Conservation (phyloP, 495 filamentous ascomycete genomes). For the Talaromyces stipitatus region DNA sequence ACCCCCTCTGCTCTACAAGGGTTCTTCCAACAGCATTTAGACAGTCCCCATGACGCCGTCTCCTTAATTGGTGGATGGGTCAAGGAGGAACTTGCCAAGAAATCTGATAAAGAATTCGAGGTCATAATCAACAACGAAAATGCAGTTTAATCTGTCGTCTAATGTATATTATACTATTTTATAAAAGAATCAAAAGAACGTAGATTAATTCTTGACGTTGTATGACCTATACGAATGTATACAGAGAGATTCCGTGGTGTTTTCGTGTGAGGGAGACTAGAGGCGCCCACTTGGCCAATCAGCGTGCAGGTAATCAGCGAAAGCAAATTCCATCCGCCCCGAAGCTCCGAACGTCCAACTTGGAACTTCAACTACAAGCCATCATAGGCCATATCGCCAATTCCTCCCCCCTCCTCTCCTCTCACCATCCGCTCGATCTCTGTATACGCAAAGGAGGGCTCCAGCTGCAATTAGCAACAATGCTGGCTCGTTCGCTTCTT, state of each 20-base stretch:
- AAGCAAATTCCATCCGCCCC: slow-evolving; percentile 7
- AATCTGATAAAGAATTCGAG: slow-evolving; percentile 12
- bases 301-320: slow-evolving; percentile 6
- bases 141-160: neutral
- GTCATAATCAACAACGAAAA: neutral
- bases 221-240: neutral
- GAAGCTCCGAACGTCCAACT: slow-evolving; percentile 7
- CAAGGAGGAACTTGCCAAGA: slow-evolving; percentile 46
- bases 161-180: too few relatives aligned
- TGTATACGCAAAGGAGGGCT: neutral
- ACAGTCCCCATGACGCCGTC: slow-evolving; percentile 52
- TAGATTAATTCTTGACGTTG: too few relatives aligned
- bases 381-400: slow-evolving; percentile 1
- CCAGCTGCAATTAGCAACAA: slow-evolving; percentile 34
- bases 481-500: slow-evolving; percentile 82
- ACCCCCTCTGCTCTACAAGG: slow-evolving; percentile 75
- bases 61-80: slow-evolving; percentile 51
- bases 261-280: slow-evolving; percentile 2
- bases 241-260: slow-evolving; percentile 4
- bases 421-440: neutral
- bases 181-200: too few relatives aligned
- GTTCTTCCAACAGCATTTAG: slow-evolving; percentile 62
- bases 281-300: slow-evolving; percentile 3
- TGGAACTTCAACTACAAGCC: slow-evolving; percentile 5
- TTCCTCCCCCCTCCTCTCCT: neutral